These are phyloP conservation scores for Aureobasidium sp. DNA, from an alignment of 2,329 filamentous ascomycete species.

Conservation along the genomic window DNA sequence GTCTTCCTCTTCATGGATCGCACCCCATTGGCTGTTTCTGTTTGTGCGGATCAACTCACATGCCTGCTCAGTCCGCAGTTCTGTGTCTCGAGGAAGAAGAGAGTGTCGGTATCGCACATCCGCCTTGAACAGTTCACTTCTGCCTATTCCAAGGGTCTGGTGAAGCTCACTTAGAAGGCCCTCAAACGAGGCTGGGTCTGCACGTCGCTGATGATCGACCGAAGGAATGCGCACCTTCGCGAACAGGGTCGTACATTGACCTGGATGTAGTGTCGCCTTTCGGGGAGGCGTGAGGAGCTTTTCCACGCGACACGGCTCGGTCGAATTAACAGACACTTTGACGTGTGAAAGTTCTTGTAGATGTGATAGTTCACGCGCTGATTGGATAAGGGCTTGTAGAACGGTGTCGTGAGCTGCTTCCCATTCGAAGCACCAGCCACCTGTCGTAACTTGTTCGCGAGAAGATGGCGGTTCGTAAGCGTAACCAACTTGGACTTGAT, in stretches of 20 bases:
- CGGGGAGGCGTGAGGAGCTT: slow-evolving; percentile 2
- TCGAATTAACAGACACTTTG: slow-evolving; percentile 3
- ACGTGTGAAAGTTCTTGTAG: background rate
- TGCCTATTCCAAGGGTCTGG: background rate
- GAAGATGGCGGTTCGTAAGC: background rate
- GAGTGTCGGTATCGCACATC: slow-evolving; percentile 28
- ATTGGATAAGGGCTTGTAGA: background rate
- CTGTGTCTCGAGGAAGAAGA: slow-evolving; percentile 23
- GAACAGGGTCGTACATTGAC: slow-evolving; percentile 3
- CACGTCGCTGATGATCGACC: background rate
- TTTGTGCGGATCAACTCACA: slow-evolving; percentile 24
- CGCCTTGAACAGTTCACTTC: background rate
- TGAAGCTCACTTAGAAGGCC: background rate
- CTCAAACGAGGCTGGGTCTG: background rate
- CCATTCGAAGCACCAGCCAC: slow-evolving; percentile 3
- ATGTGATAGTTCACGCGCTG: background rate
- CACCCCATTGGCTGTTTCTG: slow-evolving; percentile 25
- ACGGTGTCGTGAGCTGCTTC: background rate
- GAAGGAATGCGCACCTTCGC: slow-evolving; percentile 2
- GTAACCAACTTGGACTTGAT: slow-evolving; percentile 6
- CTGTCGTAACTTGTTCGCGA: background rate
- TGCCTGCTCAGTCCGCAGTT: slow-evolving; percentile 21
- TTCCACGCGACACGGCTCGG: slow-evolving; percentile 1
- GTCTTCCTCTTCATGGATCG: slow-evolving; percentile 9
- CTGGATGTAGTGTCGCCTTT: background rate